phyloP scores from a whole-genome alignment of 768 basidiomycete genomes.

The Kondoa malvinella region DNA sequence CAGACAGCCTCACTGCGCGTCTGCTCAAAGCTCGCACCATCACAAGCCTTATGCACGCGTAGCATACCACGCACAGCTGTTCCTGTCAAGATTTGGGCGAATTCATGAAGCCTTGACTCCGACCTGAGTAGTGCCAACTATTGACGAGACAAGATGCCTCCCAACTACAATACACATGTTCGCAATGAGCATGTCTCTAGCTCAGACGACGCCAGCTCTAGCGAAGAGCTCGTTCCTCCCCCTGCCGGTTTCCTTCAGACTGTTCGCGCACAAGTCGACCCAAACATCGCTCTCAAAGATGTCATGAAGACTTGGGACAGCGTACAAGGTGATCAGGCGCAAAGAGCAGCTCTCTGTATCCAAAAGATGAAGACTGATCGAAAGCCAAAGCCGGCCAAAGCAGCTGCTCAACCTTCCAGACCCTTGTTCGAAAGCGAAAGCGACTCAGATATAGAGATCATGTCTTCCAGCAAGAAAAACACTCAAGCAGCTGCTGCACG shows the following conservation, averaged over 20 bases:
- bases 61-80: too few relatives aligned
- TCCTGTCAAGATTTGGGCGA: too few relatives aligned
- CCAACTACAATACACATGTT: background rate
- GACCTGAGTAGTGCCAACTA: too few relatives aligned
- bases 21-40: too few relatives aligned
- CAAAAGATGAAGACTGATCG: background rate
- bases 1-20: too few relatives aligned
- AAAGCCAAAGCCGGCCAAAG: background rate
- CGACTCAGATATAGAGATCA: background rate
- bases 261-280: background rate
- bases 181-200: background rate
- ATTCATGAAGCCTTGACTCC: too few relatives aligned
- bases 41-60: too few relatives aligned
- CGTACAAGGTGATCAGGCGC: background rate
- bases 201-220: background rate
- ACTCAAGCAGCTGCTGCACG: too few relatives aligned
- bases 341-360: background rate
- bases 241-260: background rate
- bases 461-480: too few relatives aligned
- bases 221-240: background rate
- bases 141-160: background rate
- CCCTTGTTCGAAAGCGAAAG: background rate
- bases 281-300: background rate
- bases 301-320: background rate
- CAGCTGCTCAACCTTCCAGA: background rate